Conservation (phyloP, 108 stramenopile genomes). For the Pinguiococcus pyrenoidosus region DNA sequence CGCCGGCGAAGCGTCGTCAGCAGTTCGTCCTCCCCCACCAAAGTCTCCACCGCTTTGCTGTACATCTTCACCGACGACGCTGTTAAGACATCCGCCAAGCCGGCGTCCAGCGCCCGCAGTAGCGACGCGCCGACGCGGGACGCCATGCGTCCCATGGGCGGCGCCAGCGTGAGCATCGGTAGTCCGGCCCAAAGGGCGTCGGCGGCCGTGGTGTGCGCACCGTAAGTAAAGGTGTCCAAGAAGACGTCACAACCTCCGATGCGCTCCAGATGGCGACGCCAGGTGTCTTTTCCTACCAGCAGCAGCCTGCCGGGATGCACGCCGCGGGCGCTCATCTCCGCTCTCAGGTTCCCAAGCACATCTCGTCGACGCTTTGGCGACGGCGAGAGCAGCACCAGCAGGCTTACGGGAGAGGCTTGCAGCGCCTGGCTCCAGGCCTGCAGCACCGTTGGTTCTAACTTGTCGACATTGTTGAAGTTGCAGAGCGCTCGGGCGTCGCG, state of each 20-base stretch:
- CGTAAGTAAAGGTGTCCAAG: constrained; percentile 34
- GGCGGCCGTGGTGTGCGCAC: constrained; percentile 40
- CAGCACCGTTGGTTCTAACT: constrained; percentile 30
- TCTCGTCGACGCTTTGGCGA: neutral
- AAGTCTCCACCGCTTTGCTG: too few relatives aligned
- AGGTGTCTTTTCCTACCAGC: constrained; percentile 5
- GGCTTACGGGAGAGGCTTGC: constrained; percentile 2
- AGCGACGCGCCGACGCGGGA: constrained; percentile 29
- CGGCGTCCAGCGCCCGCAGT: constrained; percentile 13
- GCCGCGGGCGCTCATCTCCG: constrained; percentile 29
- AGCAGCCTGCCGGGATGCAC: constrained; percentile 13
- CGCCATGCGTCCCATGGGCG: constrained; percentile 10
- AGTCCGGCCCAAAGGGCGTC: constrained; percentile 39
- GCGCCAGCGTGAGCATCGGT: constrained; percentile 20
- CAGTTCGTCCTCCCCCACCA: too few relatives aligned
- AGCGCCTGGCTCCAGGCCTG: neutral
- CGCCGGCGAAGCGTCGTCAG: too few relatives aligned
- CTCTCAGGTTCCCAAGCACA: constrained; percentile 9
- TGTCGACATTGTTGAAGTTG: constrained; percentile 37
- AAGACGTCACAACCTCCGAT: constrained; percentile 23
- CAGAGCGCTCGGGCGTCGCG: constrained; percentile 8
- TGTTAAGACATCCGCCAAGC: constrained; percentile 6
- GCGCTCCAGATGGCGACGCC: neutral
- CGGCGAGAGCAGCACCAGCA: constrained; percentile 17
- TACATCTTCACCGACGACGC: constrained; percentile 15